Conservation (phyloP, 1,139 yeast genomes). For the Groenewaldozyma auringiensis region DNA sequence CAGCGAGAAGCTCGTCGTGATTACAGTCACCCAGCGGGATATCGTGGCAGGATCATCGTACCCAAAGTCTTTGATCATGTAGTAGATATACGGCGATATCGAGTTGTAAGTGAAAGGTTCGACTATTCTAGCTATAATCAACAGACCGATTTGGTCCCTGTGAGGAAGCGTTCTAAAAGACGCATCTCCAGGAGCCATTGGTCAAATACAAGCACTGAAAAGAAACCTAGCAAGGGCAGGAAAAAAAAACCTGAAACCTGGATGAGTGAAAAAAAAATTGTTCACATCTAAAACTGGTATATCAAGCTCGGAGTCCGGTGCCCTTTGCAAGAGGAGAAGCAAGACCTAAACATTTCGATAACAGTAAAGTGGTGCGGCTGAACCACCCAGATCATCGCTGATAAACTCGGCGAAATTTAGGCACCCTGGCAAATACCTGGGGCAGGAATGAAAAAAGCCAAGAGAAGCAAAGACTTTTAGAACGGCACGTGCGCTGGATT, state of each 20-base stretch:
- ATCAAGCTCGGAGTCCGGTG: too few relatives aligned
- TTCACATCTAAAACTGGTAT: not conserved
- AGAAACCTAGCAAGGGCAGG: not conserved
- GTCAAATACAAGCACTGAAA: not conserved
- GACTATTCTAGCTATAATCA: conserved; percentile 36
- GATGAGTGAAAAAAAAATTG: too few relatives aligned
- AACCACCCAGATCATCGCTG: too few relatives aligned
- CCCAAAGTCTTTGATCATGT: conserved; percentile 52
- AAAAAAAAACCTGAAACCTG: not conserved
- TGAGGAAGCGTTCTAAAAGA: conserved; percentile 25
- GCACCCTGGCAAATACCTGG: too few relatives aligned
- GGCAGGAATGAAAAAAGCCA: too few relatives aligned
- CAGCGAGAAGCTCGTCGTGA: conserved; percentile 44
- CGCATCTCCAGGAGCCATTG: not conserved
- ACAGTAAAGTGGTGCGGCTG: too few relatives aligned
- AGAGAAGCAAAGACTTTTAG: too few relatives aligned
- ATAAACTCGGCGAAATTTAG: too few relatives aligned
- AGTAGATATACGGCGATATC: conserved; percentile 53
- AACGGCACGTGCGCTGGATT: too few relatives aligned
- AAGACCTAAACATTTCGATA: too few relatives aligned
- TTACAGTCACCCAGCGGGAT: conserved; percentile 43
- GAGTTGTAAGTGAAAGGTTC: conserved; percentile 60
- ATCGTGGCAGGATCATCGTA: conserved; percentile 45
- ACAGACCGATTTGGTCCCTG: conserved; percentile 22
- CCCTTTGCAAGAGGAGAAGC: too few relatives aligned